phyloP scores from a whole-genome alignment of 352 stramenopile genomes.

The Globisporangium paroecandrum region DNA sequence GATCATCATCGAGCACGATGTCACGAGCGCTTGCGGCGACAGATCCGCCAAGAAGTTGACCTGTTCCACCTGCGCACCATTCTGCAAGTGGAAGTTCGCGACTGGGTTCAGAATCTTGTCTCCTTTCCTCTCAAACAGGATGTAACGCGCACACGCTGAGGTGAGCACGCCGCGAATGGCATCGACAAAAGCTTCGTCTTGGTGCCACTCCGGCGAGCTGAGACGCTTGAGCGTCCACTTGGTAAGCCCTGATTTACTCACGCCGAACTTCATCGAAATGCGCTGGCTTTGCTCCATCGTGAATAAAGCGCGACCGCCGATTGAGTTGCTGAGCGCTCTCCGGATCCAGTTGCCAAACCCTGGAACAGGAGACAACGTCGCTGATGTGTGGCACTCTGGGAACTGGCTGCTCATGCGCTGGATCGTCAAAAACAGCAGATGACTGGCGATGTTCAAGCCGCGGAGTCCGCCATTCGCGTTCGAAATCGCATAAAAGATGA shows the following conservation, averaged over 20 bases:
- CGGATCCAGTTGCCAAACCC: conserved; percentile 74
- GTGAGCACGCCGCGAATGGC: conserved; percentile 51
- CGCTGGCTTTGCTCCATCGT: conserved; percentile 41
- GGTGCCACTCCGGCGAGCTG: conserved; percentile 42
- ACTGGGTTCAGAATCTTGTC: conserved; percentile 82
- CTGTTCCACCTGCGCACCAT: conserved; percentile 82
- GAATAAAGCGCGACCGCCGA: conserved; percentile 40
- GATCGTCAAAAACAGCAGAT: conserved; percentile 83
- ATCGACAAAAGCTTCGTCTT: conserved; percentile 41
- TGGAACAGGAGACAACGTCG: conserved; percentile 77
- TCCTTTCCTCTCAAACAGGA: conserved; percentile 73
- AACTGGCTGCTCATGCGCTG: conserved; percentile 67
- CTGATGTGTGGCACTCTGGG: conserved; percentile 56
- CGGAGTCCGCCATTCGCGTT: conserved; percentile 77
- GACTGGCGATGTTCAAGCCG: conserved; percentile 77
- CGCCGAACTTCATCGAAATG: conserved; percentile 56
- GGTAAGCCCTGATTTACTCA: conserved; percentile 44
- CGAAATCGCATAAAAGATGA: conserved; percentile 86
- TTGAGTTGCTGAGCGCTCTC: conserved; percentile 27
- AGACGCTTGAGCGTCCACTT: conserved; percentile 76
- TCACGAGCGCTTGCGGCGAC: conserved; percentile 39
- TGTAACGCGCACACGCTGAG: conserved; percentile 63
- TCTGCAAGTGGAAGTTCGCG: conserved; percentile 84
- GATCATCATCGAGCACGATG: conserved; percentile 76
- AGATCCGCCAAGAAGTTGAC: conserved; percentile 80